These are phyloP conservation scores for Colletotrichum magnum DNA, from an alignment of 2,329 filamentous ascomycete genomes.

Conservation along the genomic window DNA sequence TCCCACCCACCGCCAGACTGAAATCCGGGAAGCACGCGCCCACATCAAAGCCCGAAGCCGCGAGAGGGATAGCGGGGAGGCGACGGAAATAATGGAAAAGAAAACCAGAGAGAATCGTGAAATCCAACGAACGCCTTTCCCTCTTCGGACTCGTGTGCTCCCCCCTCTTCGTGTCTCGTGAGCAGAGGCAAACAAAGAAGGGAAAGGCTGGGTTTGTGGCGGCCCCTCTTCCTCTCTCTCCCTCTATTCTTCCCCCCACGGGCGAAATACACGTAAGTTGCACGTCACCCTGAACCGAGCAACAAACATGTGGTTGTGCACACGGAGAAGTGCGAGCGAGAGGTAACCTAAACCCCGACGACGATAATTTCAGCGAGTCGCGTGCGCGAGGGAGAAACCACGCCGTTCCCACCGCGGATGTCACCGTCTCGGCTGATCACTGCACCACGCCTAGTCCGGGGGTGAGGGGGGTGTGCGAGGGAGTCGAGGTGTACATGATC, in stretches of 20 bases:
- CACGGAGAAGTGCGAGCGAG: not conserved
- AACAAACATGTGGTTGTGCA: not conserved
- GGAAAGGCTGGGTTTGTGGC: no score
- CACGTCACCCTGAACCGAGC: conserved; percentile 9
- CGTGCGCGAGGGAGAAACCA: conserved; percentile 13
- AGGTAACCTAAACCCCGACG: not conserved
- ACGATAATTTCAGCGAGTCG: conserved; percentile 35
- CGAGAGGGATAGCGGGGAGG: conserved; percentile 17
- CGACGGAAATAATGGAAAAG: not conserved
- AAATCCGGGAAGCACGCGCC: not conserved
- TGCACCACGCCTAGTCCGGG: conserved; percentile 18
- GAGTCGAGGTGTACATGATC: conserved; percentile 26
- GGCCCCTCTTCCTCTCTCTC: not conserved
- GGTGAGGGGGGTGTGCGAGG: not conserved
- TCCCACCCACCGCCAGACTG: conserved; percentile 3
- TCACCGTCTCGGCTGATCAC: conserved; percentile 34
- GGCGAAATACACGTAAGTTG: conserved; percentile 1
- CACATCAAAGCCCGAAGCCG: not conserved
- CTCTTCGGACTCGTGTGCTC: not conserved
- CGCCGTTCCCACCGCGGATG: conserved; percentile 34
- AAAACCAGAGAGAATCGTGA: not conserved
- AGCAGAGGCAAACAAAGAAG: not conserved
- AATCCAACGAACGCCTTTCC: not conserved
- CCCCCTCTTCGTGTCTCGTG: not conserved
- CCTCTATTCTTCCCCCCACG: not conserved